Percentiles rank a stretch among this genome's conserved stretches.
These are phyloP conservation scores for Tolypocladium nubicola DNA, from an alignment of 2,329 filamentous ascomycete genomes.

Conservation along the genomic window DNA sequence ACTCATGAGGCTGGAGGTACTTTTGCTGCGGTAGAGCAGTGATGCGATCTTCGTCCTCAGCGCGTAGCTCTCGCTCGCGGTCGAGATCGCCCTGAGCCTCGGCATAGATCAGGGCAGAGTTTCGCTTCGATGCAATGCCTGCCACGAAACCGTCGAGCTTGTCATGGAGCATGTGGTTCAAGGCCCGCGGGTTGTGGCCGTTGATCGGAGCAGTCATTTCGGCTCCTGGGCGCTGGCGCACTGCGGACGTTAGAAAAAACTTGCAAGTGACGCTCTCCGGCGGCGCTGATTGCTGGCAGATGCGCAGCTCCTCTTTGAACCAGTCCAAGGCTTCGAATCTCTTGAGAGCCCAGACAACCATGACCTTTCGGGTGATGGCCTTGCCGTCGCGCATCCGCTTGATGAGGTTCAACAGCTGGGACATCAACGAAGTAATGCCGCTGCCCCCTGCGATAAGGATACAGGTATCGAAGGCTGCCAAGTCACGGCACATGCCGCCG, in stretches of 20 bases:
- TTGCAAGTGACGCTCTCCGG: conserved; percentile 85
- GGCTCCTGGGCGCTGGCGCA: conserved; percentile 20
- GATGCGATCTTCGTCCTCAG: conserved; percentile 76
- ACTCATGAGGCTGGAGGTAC: conserved; percentile 45
- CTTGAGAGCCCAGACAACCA: conserved; percentile 91
- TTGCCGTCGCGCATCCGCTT: conserved; percentile 94
- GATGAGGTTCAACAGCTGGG: conserved; percentile 84
- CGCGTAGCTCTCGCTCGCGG: conserved; percentile 68
- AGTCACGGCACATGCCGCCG: conserved; percentile 81
- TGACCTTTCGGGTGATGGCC: conserved; percentile 80
- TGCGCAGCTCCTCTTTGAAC: conserved; percentile 91
- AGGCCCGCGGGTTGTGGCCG: conserved; percentile 33
- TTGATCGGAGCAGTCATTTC: conserved; percentile 35
- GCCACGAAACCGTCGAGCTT: conserved; percentile 82
- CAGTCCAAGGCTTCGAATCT: conserved; percentile 90
- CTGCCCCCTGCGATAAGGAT: conserved; percentile 90
- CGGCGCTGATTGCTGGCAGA: conserved; percentile 82
- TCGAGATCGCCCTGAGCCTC: conserved; percentile 71
- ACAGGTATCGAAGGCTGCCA: conserved; percentile 88
- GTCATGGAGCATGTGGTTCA: conserved; percentile 72
- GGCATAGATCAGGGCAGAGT: conserved; percentile 71
- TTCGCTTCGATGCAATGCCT: conserved; percentile 75
- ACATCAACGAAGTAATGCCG: conserved; percentile 87
- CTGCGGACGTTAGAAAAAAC: conserved; percentile 79
- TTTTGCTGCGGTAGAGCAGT: conserved; percentile 66